phyloP scores from a whole-genome alignment of 495 filamentous ascomycete species.

The Pseudoneurospora amorphoporcata region DNA sequence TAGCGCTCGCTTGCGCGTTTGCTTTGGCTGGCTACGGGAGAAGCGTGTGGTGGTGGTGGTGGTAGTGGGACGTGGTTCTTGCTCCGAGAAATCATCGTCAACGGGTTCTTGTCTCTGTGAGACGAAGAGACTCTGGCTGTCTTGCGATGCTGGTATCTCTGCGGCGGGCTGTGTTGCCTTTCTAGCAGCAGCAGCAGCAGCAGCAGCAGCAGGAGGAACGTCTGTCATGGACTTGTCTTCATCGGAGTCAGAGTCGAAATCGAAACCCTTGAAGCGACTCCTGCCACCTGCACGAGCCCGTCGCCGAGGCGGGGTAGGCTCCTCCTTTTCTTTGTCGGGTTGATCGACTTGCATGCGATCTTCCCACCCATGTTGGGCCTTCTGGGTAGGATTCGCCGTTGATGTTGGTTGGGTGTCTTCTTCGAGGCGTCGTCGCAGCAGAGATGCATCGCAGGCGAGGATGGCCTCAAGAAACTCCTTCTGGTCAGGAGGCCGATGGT shows the following conservation, averaged over 20 bases:
- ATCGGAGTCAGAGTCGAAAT: constrained; percentile 27
- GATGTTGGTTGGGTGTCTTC: constrained; percentile 18
- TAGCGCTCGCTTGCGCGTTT: constrained; percentile 35
- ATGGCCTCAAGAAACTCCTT: constrained; percentile 92
- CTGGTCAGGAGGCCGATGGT: constrained; percentile 78
- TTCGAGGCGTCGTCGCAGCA: constrained; percentile 54
- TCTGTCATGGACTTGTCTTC: constrained; percentile 9
- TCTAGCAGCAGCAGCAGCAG: neutral
- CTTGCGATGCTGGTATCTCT: constrained; percentile 10
- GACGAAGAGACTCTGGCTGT: constrained; percentile 17
- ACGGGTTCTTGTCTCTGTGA: constrained; percentile 24
- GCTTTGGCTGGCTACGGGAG: constrained; percentile 10
- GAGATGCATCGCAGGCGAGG: constrained; percentile 59
- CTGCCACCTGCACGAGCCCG: constrained; percentile 25
- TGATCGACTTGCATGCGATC: constrained; percentile 25
- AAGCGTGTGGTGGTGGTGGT: neutral
- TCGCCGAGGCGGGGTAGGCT: constrained; percentile 10
- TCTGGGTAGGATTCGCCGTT: constrained; percentile 4
- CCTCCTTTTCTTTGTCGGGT: constrained; percentile 3
- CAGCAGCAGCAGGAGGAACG: neutral
- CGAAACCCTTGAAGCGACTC: constrained; percentile 69
- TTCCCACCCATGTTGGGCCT: neutral
- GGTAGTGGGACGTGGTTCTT: constrained; percentile 1
- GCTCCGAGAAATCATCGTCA: constrained; percentile 2
- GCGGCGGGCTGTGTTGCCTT: neutral